These are phyloP conservation scores for Cyberlindnera subsufficiens DNA, from an alignment of 805 yeast genomes.

Conservation along the genomic window DNA sequence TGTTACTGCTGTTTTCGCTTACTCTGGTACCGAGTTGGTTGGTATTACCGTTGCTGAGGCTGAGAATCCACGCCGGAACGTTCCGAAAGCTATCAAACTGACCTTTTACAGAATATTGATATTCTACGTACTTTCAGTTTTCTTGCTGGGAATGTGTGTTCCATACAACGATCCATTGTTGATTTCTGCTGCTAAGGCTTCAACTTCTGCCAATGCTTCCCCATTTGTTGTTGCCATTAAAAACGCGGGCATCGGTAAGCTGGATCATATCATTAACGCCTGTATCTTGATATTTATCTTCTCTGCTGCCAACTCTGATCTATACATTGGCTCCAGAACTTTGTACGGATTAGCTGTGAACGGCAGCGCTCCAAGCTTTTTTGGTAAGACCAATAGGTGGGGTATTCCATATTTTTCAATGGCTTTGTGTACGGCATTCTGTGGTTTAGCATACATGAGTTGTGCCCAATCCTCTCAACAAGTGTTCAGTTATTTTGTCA, in stretches of 20 bases:
- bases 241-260: slow-evolving; percentile 54
- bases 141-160: slow-evolving; percentile 64
- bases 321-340: slow-evolving; percentile 73
- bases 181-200: slow-evolving; percentile 38
- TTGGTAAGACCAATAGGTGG: slow-evolving; percentile 39
- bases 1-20: slow-evolving; percentile 65
- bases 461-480: slow-evolving; percentile 49
- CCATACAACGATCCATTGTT: slow-evolving; percentile 49
- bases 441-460: slow-evolving; percentile 66
- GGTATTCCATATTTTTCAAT: slow-evolving; percentile 69
- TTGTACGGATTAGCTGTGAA: slow-evolving; percentile 66
- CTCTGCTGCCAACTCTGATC: slow-evolving; percentile 77
- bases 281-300: slow-evolving; percentile 72
- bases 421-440: slow-evolving; percentile 42
- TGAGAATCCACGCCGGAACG: slow-evolving; percentile 57
- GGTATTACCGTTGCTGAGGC: slow-evolving; percentile 76
- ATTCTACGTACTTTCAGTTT: slow-evolving; percentile 56
- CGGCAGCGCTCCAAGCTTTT: slow-evolving; percentile 67
- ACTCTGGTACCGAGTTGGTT: slow-evolving; percentile 62
- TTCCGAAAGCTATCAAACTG: slow-evolving; percentile 66
- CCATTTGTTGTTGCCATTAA: slow-evolving; percentile 82
- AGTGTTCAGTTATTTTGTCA: slow-evolving; percentile 65
- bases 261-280: slow-evolving; percentile 74
- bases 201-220: slow-evolving; percentile 62
- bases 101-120: slow-evolving; percentile 64